phyloP scores from a whole-genome alignment of 78 protist genomes.

The Acrasis kona region DNA sequence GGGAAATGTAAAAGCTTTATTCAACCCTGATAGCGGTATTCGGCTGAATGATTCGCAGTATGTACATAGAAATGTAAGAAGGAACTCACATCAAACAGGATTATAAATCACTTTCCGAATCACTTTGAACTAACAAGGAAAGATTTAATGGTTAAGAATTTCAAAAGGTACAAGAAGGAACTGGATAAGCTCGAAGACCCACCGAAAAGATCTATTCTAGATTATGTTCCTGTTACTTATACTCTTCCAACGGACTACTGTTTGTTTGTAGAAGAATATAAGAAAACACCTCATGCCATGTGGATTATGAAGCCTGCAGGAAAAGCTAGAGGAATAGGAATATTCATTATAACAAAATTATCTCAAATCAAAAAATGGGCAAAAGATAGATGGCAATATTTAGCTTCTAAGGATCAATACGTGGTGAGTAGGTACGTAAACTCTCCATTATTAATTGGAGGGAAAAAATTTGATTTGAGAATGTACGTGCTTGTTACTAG shows the following conservation, averaged over 20 bases:
- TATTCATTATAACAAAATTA: constrained; percentile 41
- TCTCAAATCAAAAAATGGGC: constrained; percentile 35
- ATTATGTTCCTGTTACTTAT: constrained; percentile 39
- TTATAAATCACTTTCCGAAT: constrained; percentile 56
- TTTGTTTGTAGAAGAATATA: constrained; percentile 60
- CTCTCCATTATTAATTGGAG: constrained; percentile 42
- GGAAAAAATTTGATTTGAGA: constrained; percentile 52
- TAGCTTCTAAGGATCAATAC: constrained; percentile 3
- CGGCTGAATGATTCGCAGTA: too few relatives aligned
- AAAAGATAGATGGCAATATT: neutral
- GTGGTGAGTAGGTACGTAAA: constrained; percentile 32
- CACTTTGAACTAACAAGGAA: constrained; percentile 60
- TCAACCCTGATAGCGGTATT: too few relatives aligned
- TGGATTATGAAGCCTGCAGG: constrained; percentile 84
- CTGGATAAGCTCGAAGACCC: neutral
- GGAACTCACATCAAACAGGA: neutral
- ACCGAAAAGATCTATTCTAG: neutral
- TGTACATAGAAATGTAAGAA: too few relatives aligned
- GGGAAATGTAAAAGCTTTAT: too few relatives aligned
- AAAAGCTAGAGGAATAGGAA: constrained; percentile 56
- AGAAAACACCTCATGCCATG: neutral
- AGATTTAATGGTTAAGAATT: constrained; percentile 51
- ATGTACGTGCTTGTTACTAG: constrained; percentile 39
- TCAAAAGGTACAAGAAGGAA: constrained; percentile 25
- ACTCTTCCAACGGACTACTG: constrained; percentile 53